phyloP scores from a whole-genome alignment of 768 basidiomycete species.

The Hygrophoropsis aurantiaca region DNA sequence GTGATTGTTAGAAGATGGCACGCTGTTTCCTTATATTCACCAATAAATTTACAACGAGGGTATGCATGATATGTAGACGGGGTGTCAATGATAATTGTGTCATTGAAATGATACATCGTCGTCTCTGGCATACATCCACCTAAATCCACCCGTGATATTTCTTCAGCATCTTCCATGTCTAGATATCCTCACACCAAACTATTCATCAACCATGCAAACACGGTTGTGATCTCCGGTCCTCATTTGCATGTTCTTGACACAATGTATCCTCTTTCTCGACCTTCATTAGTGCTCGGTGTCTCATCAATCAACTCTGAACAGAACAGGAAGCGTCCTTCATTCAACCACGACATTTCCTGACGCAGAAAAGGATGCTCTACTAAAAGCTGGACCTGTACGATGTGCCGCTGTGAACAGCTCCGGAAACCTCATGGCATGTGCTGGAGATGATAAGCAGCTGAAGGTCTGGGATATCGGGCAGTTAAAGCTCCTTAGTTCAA shows the following conservation, averaged over 20 bases:
- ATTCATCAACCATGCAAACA: conserved; percentile 33
- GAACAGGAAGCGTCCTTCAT: conserved; percentile 51
- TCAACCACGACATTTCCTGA: conserved; percentile 40
- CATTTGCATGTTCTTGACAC: conserved; percentile 61
- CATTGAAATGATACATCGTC: too few relatives aligned
- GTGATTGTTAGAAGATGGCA: too few relatives aligned
- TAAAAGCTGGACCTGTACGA: conserved; percentile 57
- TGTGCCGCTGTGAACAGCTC: conserved; percentile 52
- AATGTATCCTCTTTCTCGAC: conserved; percentile 38
- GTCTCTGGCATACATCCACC: too few relatives aligned
- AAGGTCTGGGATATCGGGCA: conserved; percentile 69
- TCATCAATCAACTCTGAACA: conserved; percentile 24
- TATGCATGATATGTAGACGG: too few relatives aligned
- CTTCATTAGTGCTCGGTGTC: background rate
- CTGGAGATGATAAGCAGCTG: conserved; percentile 80
- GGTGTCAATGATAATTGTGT: too few relatives aligned
- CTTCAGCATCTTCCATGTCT: conserved; percentile 35
- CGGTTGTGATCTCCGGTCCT: conserved; percentile 55
- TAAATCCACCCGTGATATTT: too few relatives aligned
- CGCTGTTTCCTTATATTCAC: too few relatives aligned
- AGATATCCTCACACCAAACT: conserved; percentile 52
- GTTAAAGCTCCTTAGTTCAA: conserved; percentile 55
- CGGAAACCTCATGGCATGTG: conserved; percentile 53
- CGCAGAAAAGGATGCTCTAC: conserved; percentile 29
- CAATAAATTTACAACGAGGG: too few relatives aligned